Conservation (phyloP, 129 eudicot species). For the Smallanthus sonchifolius region DNA sequence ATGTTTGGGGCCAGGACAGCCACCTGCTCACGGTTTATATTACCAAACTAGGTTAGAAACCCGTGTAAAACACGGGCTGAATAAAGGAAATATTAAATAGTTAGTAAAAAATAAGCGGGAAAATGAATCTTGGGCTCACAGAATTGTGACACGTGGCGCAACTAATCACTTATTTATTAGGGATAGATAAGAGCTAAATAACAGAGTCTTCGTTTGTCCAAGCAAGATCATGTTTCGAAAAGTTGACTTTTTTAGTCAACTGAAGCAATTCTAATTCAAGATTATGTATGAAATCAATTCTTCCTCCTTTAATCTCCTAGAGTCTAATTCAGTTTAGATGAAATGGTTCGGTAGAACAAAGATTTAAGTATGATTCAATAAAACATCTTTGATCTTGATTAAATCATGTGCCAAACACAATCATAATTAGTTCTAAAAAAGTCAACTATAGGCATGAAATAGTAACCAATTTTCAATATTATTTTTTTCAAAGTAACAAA, state of each 20-base stretch:
- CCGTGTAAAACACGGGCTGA: no score
- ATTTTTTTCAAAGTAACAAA: no score
- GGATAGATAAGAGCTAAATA: no score
- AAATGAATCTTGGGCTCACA: no score
- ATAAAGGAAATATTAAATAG: no score
- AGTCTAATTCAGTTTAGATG: background rate
- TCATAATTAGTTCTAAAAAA: background rate
- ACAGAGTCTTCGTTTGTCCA: no score
- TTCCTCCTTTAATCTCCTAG: background rate
- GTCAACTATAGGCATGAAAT: background rate
- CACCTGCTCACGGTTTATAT: conserved; percentile 21
- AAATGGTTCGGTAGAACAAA: no score
- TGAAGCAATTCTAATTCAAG: background rate
- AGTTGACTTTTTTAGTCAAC: background rate
- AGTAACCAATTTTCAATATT: no score
- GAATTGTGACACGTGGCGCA: no score
- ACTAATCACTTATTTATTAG: no score
- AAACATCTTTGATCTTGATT: background rate
- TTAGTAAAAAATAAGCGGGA: no score
- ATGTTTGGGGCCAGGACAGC: conserved; percentile 39
- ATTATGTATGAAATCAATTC: background rate
- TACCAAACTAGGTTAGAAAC: no score
- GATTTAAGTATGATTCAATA: background rate
- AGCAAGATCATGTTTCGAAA: background rate
- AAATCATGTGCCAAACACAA: background rate